A percentile compares a stretch with the other conserved stretches of the same genome.
phyloP scores from a whole-genome alignment of 129 eudicot genomes.

The Escallonia rubra region DNA sequence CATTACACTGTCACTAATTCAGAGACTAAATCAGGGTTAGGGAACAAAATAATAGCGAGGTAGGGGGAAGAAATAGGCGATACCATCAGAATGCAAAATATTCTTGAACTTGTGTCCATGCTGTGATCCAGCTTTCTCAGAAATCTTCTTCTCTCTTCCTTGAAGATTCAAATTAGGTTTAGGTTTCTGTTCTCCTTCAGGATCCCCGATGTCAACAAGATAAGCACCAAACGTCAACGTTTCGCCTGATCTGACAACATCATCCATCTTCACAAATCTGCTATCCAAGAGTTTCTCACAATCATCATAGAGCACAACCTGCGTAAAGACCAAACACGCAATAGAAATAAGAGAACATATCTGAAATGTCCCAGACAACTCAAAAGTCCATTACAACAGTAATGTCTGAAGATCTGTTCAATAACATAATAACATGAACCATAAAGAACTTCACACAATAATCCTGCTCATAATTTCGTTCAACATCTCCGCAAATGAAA shows the following conservation, averaged over 20 bases:
- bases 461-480: no score
- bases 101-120: constrained; percentile 20
- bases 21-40: neutral
- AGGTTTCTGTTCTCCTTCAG: constrained; percentile 26
- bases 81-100: constrained; percentile 22
- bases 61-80: neutral
- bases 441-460: neutral
- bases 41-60: no score
- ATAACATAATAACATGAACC: no score
- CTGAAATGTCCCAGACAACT: no score
- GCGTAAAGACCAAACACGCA: constrained; percentile 3
- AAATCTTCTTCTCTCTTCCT: constrained; percentile 20
- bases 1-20: neutral
- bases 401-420: no score
- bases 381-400: no score
- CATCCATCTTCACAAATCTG: constrained; percentile 68
- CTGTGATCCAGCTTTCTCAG: constrained; percentile 19
- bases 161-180: constrained; percentile 17
- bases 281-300: constrained; percentile 54
- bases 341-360: neutral
- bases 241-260: constrained; percentile 58
- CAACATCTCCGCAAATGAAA: no score
- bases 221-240: constrained; percentile 57
- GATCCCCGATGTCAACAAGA: constrained; percentile 79
- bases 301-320: constrained; percentile 67